Conservation (phyloP, 2,329 filamentous ascomycete genomes). For the Fusarium guadeloupense region DNA sequence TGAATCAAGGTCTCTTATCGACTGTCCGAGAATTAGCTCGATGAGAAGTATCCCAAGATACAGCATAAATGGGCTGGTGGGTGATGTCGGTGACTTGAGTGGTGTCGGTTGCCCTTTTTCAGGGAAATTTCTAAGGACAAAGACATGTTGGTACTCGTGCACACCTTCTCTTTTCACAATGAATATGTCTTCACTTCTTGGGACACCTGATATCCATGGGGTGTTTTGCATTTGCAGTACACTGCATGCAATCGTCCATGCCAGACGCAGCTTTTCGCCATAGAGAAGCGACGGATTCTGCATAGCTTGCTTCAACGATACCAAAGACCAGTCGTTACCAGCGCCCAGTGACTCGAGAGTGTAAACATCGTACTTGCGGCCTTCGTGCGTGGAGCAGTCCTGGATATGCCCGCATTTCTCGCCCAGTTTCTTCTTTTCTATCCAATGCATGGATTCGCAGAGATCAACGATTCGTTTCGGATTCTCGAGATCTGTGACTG, state of each 20-base stretch:
- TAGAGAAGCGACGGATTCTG: background rate
- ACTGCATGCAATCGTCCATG: background rate
- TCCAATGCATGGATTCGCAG: background rate
- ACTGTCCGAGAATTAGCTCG: background rate
- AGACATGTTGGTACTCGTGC: background rate
- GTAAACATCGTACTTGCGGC: background rate
- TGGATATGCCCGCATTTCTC: background rate
- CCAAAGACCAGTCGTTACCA: background rate
- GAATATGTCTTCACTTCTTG: background rate
- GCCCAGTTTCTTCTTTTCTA: background rate
- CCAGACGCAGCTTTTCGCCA: background rate
- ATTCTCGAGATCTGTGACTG: fast-evolving
- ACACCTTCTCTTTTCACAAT: background rate
- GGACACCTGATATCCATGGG: background rate
- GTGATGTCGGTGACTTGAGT: background rate
- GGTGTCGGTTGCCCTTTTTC: background rate
- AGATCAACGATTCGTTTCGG: background rate
- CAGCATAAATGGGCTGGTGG: background rate
- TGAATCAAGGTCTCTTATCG: background rate
- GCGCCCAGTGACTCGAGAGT: background rate
- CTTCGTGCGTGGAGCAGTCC: fast-evolving
- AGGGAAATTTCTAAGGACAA: background rate
- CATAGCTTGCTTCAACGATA: background rate
- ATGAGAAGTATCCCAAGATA: background rate
- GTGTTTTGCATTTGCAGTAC: background rate